A percentile compares a stretch with the other conserved stretches of the same genome.
phyloP scores from a whole-genome alignment of 192 early-diverging fungal species.

The Coemansia sp. region DNA sequence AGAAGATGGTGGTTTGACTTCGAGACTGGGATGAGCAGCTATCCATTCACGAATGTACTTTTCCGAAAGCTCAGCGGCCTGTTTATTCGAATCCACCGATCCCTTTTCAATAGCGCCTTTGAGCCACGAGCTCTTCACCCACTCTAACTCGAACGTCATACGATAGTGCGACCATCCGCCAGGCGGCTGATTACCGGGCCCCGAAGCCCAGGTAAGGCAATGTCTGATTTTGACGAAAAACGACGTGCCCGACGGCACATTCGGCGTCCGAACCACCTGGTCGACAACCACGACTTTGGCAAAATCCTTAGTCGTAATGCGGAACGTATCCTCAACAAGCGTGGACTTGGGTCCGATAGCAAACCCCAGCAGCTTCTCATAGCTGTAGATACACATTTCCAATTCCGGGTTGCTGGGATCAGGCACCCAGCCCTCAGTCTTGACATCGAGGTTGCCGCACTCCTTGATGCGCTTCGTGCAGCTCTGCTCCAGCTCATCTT shows the following conservation, averaged over 20 bases:
- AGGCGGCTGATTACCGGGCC: conserved; percentile 34
- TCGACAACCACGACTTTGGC: conserved; percentile 41
- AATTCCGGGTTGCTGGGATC: conserved; percentile 26
- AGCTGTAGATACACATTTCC: conserved; percentile 52
- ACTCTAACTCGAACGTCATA: conserved; percentile 58
- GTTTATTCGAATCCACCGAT: conserved; percentile 56
- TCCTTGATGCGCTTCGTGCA: conserved; percentile 43
- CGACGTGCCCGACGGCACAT: conserved; percentile 55
- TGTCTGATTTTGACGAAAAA: conserved; percentile 58
- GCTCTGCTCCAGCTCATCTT: conserved; percentile 35
- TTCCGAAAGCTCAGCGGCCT: conserved; percentile 47
- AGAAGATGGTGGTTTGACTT: conserved; percentile 34
- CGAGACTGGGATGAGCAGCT: conserved; percentile 38
- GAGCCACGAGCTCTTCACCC: conserved; percentile 59
- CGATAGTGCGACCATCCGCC: conserved; percentile 53
- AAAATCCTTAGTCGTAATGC: conserved; percentile 39
- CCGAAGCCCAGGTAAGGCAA: conserved; percentile 52
- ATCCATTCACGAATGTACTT: conserved; percentile 55
- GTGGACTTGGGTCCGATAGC: conserved; percentile 60
- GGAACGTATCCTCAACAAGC: conserved; percentile 43
- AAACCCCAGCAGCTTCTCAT: conserved; percentile 55
- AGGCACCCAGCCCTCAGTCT: conserved; percentile 54
- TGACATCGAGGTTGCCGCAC: conserved; percentile 44
- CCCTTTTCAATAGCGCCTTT: conserved; percentile 58
- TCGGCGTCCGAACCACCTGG: conserved; percentile 51